Conservation (phyloP, 2,329 filamentous ascomycete genomes). For the Sporothrix pseudoabietina region DNA sequence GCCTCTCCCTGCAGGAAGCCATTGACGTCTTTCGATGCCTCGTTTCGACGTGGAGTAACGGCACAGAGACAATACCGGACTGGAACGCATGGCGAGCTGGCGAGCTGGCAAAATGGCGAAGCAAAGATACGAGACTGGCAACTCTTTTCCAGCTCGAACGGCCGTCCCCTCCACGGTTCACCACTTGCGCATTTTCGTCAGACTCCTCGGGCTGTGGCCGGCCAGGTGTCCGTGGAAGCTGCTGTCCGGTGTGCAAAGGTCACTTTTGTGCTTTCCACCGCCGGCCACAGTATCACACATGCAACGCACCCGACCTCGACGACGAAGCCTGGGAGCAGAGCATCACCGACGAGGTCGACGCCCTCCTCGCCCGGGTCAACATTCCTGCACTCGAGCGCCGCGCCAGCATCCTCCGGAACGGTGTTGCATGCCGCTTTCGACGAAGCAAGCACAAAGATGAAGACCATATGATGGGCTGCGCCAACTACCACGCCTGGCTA, state of each 20-base stretch:
- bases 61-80: neutral
- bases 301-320: conserved; percentile 3
- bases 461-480: conserved; percentile 18
- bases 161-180: neutral
- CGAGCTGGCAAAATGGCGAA: neutral
- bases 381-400: conserved; percentile 2
- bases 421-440: neutral
- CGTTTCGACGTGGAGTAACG: neutral
- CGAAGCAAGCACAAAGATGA: neutral
- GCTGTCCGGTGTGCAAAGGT: neutral
- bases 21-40: neutral
- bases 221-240: conserved; percentile 14
- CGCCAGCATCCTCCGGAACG: conserved; percentile 4
- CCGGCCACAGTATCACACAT: neutral
- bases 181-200: conserved; percentile 7
- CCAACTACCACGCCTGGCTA: conserved; percentile 28
- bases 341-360: conserved; percentile 10
- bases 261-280: conserved; percentile 27
- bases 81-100: neutral
- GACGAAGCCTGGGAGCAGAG: conserved; percentile 12
- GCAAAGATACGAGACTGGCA: neutral
- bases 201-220: conserved; percentile 9
- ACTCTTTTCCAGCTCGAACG: neutral
- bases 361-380: conserved; percentile 11
- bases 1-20: neutral